phyloP scores from a whole-genome alignment of 768 basidiomycete species.

The Lepiota brunneoincarnata region DNA sequence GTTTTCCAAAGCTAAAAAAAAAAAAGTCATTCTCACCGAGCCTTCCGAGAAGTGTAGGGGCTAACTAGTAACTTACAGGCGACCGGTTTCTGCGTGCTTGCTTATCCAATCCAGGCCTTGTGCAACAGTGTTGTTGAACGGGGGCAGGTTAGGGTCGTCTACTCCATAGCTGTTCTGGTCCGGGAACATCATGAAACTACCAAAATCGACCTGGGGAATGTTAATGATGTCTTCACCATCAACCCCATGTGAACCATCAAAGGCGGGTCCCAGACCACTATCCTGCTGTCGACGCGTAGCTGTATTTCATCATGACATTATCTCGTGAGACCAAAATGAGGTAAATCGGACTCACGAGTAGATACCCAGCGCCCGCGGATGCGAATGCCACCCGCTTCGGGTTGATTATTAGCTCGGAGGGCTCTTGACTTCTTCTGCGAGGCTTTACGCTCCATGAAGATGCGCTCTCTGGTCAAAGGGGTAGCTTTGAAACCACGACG shows the following conservation, averaged over 20 bases:
- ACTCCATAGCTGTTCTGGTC: constrained; percentile 58
- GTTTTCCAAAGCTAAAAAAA: constrained; percentile 51
- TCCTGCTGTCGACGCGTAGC: constrained; percentile 48
- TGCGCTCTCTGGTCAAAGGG: constrained; percentile 43
- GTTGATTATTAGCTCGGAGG: constrained; percentile 19
- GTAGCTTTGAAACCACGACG: constrained; percentile 31
- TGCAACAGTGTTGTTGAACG: constrained; percentile 52
- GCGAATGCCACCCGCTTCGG: constrained; percentile 35
- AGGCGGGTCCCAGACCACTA: constrained; percentile 43
- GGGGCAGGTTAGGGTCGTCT: constrained; percentile 43
- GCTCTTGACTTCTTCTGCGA: constrained; percentile 41
- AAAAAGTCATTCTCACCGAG: constrained; percentile 1
- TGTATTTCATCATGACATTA: constrained; percentile 19
- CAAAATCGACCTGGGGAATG: constrained; percentile 56
- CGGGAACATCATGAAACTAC: constrained; percentile 65
- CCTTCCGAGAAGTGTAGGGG: background rate
- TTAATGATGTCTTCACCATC: constrained; percentile 63
- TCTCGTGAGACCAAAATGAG: background rate
- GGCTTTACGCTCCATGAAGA: constrained; percentile 48
- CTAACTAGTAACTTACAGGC: constrained; percentile 37
- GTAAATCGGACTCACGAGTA: constrained; percentile 36
- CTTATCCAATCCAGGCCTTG: constrained; percentile 55
- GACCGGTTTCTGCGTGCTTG: constrained; percentile 40
- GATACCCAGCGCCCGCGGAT: constrained; percentile 63
- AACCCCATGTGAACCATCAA: constrained; percentile 63